Evolutionary conservation across 2,329 filamentous ascomycete species (phyloP).

Genomic region (Cytospora piceae): DNA sequence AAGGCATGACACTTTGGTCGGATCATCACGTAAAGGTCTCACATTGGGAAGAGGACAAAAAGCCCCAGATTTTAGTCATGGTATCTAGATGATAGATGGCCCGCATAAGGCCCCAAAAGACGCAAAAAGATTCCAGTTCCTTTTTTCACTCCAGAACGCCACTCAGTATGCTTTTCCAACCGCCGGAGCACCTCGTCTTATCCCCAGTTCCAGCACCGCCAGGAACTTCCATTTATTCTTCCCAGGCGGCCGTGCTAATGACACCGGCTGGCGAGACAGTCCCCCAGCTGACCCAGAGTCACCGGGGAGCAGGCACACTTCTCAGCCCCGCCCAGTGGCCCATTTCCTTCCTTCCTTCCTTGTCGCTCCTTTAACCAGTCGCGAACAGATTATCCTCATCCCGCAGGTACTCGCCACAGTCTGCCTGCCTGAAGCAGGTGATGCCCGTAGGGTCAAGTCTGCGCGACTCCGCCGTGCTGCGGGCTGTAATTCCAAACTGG

Average conservation of each 20-base stretch:
- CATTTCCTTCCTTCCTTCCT: not conserved
- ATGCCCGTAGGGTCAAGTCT: conserved; percentile 89
- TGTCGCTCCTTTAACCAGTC: conserved; percentile 45
- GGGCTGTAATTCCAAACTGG: conserved; percentile 77
- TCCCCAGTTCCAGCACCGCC: not conserved
- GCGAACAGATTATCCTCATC: conserved; percentile 73
- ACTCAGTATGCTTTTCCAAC: conserved; percentile 28
- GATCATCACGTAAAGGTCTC: not conserved
- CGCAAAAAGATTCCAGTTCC: not conserved
- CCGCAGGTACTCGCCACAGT: conserved; percentile 92
- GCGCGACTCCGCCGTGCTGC: conserved; percentile 81
- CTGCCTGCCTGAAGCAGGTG: conserved; percentile 87
- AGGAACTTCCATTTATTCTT: no score
- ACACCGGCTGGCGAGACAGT: no score
- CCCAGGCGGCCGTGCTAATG: not conserved
- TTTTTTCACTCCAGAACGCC: conserved; percentile 34
- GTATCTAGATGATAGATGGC: conserved; percentile 21
- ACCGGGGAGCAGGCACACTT: not conserved
- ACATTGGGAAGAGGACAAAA: not conserved
- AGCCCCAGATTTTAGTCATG: conserved; percentile 2
- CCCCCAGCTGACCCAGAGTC: no score
- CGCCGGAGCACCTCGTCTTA: not conserved
- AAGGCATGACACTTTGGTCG: conserved; percentile 12
- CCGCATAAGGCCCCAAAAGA: conserved; percentile 1
- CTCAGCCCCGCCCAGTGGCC: no score